Evolutionary conservation across 2,329 filamentous ascomycete species (phyloP).

Genomic region (Fusarium praegraminearum): DNA sequence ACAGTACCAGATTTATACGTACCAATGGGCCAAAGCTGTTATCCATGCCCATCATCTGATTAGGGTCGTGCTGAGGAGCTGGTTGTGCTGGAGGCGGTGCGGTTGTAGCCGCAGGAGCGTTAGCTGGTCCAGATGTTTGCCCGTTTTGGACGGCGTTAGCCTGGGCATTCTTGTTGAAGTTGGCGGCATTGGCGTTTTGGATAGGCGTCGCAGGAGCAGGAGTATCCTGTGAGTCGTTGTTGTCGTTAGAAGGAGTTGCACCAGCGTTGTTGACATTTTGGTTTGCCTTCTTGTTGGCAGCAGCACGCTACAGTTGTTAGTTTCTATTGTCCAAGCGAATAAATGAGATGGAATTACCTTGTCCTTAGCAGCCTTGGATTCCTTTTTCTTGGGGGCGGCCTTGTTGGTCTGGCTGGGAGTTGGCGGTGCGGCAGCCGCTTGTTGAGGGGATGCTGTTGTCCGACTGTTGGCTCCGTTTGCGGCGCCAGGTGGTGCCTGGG

Average conservation of each 20-base stretch:
- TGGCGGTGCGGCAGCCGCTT: conserved; percentile 75
- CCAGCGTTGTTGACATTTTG: conserved; percentile 61
- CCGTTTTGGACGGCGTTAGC: conserved; percentile 49
- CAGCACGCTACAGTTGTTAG: conserved; percentile 57
- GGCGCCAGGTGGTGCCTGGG: conserved; percentile 67
- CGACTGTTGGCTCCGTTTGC: conserved; percentile 65
- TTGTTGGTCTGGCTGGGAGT: conserved; percentile 82
- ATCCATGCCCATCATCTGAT: conserved; percentile 62
- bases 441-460: conserved; percentile 71
- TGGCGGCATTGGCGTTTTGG: conserved; percentile 53
- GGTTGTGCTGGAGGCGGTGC: conserved; percentile 46
- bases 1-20: conserved; percentile 42
- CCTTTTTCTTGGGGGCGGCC: conserved; percentile 82
- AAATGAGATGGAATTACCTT: conserved; percentile 69
- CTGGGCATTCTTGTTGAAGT: conserved; percentile 58
- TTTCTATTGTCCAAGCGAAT: conserved; percentile 1
- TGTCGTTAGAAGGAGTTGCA: conserved; percentile 70
- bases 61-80: conserved; percentile 35
- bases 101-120: conserved; percentile 50
- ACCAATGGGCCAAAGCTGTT: conserved; percentile 58
- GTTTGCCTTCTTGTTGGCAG: conserved; percentile 72
- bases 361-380: conserved; percentile 70
- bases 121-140: conserved; percentile 45
- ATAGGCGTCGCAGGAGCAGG: conserved; percentile 74
- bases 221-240: conserved; percentile 66